Evolutionary conservation across 108 stramenopile genomes (phyloP).

Genomic region (Stephanodiscus minutulus): DNA sequence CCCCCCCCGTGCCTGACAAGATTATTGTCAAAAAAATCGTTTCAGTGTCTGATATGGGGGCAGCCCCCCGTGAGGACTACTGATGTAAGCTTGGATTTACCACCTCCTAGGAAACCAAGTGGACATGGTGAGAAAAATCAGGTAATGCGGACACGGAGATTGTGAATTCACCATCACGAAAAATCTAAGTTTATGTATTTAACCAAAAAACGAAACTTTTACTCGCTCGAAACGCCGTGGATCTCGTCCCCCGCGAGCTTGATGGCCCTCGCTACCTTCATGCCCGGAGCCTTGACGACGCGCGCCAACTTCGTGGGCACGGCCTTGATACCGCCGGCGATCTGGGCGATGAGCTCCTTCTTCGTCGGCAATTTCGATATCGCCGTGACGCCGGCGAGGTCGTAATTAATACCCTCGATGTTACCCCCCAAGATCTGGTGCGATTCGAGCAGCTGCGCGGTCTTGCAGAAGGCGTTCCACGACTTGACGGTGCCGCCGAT

Average conservation of each 20-base stretch:
- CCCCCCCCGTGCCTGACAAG: background rate
- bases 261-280: constrained; percentile 86
- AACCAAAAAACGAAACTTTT: background rate
- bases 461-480: constrained; percentile 79
- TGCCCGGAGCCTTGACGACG: constrained; percentile 87
- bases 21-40: no score
- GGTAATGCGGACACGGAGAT: background rate
- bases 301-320: constrained; percentile 96
- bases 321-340: constrained; percentile 89
- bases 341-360: constrained; percentile 87
- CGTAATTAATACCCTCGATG: constrained; percentile 82
- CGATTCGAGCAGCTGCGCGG: constrained; percentile 61
- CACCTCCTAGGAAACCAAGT: background rate
- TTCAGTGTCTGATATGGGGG: no score
- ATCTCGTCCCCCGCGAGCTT: constrained; percentile 79
- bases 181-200: no score
- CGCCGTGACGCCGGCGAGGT: constrained; percentile 72
- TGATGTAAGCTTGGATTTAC: background rate
- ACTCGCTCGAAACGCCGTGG: constrained; percentile 12
- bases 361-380: constrained; percentile 90
- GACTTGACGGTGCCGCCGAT: constrained; percentile 84
- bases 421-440: constrained; percentile 81
- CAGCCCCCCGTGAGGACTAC: no score
- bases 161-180: background rate
- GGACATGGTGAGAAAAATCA: background rate